These are phyloP conservation scores for Suillus sp. DNA, from an alignment of 768 basidiomycete genomes.

Conservation along the genomic window DNA sequence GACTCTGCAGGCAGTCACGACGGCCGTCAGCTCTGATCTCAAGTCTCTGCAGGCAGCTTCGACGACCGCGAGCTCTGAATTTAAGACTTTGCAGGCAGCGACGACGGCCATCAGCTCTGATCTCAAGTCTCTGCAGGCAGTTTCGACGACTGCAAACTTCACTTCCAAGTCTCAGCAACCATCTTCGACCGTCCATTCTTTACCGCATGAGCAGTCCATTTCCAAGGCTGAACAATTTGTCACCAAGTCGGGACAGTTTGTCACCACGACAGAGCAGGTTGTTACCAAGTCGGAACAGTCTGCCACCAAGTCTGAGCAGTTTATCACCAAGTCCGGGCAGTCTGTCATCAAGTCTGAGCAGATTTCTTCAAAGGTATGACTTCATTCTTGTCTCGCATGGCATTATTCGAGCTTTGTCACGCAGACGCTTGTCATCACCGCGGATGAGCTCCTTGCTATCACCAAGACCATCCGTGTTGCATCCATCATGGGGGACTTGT, in stretches of 20 bases:
- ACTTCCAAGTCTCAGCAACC: neutral
- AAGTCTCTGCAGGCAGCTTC: neutral
- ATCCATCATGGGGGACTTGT: neutral
- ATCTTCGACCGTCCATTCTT: neutral
- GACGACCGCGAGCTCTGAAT: neutral
- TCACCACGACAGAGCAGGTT: too few relatives aligned
- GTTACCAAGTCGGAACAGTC: too few relatives aligned
- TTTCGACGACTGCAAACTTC: neutral
- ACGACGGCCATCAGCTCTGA: fast-evolving
- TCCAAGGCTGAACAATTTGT: neutral
- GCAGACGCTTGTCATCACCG: neutral
- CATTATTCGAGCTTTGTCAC: neutral
- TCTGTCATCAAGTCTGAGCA: neutral
- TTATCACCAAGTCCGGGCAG: too few relatives aligned
- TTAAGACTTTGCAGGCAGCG: neutral
- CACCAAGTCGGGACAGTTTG: neutral
- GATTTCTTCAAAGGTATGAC: neutral
- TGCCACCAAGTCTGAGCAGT: too few relatives aligned
- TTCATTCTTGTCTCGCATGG: neutral
- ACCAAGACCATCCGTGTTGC: neutral
- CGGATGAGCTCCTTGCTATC: neutral
- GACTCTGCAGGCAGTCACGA: neutral
- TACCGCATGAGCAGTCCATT: neutral
- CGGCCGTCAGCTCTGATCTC: too few relatives aligned
- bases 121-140: neutral